Percentiles rank a stretch among this genome's conserved stretches.
Conservation (phyloP, 768 basidiomycete species). For the Termitomyces sp. region DNA sequence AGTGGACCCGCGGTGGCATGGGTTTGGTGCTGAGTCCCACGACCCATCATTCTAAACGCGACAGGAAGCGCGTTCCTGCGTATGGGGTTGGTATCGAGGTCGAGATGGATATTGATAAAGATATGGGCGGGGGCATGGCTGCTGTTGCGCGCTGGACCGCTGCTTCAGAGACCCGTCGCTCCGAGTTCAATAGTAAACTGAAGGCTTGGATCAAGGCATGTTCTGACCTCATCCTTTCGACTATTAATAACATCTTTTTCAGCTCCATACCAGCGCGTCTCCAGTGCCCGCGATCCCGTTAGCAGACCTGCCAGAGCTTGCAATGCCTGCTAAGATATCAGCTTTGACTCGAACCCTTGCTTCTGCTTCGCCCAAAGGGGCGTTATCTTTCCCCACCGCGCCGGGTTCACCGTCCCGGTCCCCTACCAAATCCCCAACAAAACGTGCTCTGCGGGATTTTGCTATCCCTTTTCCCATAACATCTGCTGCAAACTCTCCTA, state of each 20-base stretch:
- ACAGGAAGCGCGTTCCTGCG: conserved; percentile 64
- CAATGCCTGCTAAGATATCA: conserved; percentile 49
- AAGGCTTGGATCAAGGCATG: conserved; percentile 60
- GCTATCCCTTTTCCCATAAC: conserved; percentile 6
- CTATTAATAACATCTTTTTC: not conserved
- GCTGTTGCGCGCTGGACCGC: conserved; percentile 87
- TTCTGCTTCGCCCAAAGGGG: conserved; percentile 67
- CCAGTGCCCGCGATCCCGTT: conserved; percentile 56
- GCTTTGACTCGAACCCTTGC: conserved; percentile 66
- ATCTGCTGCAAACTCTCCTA: conserved; percentile 2
- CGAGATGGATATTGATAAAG: conserved; percentile 79
- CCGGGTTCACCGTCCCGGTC: conserved; percentile 35
- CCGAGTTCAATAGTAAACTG: conserved; percentile 54
- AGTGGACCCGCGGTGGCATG: conserved; percentile 81
- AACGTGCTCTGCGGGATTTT: conserved; percentile 23
- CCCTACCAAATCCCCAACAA: conserved; percentile 33
- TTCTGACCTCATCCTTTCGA: not conserved
- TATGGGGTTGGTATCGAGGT: conserved; percentile 88
- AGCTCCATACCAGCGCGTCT: conserved; percentile 46
- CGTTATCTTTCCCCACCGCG: conserved; percentile 33
- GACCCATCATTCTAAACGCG: conserved; percentile 64
- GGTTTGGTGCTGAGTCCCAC: conserved; percentile 70
- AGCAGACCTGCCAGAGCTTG: conserved; percentile 60
- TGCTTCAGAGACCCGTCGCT: conserved; percentile 54
- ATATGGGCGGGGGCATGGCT: conserved; percentile 79